These are phyloP conservation scores for Vigna trinervia DNA, from an alignment of 306 rosid species.

Conservation along the genomic window DNA sequence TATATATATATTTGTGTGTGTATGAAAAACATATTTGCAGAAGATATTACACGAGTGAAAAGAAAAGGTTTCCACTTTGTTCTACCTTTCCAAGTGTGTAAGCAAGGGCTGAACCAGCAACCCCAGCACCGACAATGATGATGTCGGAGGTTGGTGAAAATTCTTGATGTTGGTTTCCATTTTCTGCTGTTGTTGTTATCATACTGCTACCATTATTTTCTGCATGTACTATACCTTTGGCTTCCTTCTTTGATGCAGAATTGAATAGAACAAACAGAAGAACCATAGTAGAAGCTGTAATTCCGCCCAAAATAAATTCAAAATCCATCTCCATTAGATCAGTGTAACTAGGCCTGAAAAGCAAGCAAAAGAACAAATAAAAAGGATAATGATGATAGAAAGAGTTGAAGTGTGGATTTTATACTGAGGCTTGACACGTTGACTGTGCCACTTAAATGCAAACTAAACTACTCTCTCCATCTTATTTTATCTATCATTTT, in stretches of 20 bases:
- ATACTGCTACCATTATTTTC: slow-evolving; percentile 33
- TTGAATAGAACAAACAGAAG: slow-evolving; percentile 47
- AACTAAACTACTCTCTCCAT: not conserved
- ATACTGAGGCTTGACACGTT: not conserved
- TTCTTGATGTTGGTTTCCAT: slow-evolving; percentile 35
- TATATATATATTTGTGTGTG: too few relatives aligned
- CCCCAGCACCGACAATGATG: slow-evolving; percentile 90
- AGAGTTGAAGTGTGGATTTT: not conserved
- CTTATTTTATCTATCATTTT: too few relatives aligned
- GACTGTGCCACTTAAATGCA: not conserved
- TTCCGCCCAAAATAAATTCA: slow-evolving; percentile 51
- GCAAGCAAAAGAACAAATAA: not conserved
- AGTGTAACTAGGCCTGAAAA: not conserved
- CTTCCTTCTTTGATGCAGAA: slow-evolving; percentile 47
- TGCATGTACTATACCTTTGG: slow-evolving; percentile 27
- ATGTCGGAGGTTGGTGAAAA: slow-evolving; percentile 47
- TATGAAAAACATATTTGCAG: not conserved
- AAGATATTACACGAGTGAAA: not conserved
- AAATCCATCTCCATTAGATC: slow-evolving; percentile 51
- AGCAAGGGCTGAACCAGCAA: slow-evolving; percentile 96
- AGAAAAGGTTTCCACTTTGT: not conserved
- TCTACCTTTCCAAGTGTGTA: slow-evolving; percentile 82
- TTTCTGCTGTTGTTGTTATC: slow-evolving; percentile 24
- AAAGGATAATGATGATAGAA: not conserved
- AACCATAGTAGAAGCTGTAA: slow-evolving; percentile 55